phyloP scores from a whole-genome alignment of 441 rosid genomes.

The Gossypium gossypioides region DNA sequence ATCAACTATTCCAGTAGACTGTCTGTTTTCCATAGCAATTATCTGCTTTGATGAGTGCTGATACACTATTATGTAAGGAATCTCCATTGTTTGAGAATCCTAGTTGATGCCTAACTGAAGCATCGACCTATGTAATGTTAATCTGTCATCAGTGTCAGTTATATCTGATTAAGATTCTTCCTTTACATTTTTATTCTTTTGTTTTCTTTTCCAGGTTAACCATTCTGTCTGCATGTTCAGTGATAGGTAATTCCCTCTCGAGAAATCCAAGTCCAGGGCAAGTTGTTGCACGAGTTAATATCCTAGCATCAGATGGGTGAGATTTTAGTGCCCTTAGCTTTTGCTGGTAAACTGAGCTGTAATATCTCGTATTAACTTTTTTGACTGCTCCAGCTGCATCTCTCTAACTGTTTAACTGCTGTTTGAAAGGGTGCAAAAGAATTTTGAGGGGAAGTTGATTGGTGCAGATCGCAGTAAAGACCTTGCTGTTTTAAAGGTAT shows the following conservation, averaged over 20 bases:
- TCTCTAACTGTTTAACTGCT: conserved; percentile 17
- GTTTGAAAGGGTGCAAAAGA: conserved; percentile 66
- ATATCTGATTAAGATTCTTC: neutral
- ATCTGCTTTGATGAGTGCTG: neutral
- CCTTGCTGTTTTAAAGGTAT: conserved; percentile 86
- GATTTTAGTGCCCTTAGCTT: conserved; percentile 26
- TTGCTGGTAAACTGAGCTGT: conserved; percentile 20
- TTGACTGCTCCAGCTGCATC: neutral
- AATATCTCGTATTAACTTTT: conserved; percentile 7
- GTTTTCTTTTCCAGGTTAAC: neutral
- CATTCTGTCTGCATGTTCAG: conserved; percentile 28
- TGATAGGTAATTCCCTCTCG: conserved; percentile 84
- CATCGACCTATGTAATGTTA: neutral
- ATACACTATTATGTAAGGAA: neutral
- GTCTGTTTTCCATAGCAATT: neutral
- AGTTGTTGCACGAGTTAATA: conserved; percentile 85
- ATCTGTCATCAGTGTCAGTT: neutral
- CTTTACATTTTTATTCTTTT: neutral
- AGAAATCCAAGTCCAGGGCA: conserved; percentile 69
- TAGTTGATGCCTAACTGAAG: conserved; percentile 2
- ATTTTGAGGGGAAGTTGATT: conserved; percentile 75
- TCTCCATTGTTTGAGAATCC: neutral
- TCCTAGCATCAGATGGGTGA: conserved; percentile 87
- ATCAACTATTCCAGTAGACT: neutral
- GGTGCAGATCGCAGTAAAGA: conserved; percentile 91